A percentile compares a stretch with the other conserved stretches of the same genome.
Conservation (phyloP, 179 eudicot genomes). For the Nepenthes alata region DNA sequence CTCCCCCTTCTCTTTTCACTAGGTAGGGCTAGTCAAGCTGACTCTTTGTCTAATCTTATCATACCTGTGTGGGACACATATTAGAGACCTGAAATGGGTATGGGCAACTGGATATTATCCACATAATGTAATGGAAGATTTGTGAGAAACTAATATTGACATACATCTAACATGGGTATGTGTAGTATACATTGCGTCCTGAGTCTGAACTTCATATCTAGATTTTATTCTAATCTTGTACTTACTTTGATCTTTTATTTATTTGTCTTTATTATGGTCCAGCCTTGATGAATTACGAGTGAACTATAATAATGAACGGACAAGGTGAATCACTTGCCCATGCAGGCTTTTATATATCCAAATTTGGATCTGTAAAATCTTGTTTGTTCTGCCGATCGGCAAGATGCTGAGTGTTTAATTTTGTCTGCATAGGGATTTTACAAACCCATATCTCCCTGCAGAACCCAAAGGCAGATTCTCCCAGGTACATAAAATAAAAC, state of each 20-base stretch:
- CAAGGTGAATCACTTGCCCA: conserved; percentile 35
- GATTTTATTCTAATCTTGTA: no score
- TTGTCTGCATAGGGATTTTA: conserved; percentile 57
- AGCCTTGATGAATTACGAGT: conserved; percentile 87
- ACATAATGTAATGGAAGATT: no score
- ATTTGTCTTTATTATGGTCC: conserved; percentile 9
- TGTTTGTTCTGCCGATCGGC: conserved; percentile 1
- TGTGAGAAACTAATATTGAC: no score
- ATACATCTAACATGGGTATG: no score
- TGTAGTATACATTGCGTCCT: background rate
- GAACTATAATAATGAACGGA: conserved; percentile 88
- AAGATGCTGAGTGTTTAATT: background rate
- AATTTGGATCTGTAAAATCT: background rate
- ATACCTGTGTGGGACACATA: no score
- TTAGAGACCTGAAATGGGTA: no score
- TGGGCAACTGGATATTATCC: no score
- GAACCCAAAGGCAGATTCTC: conserved; percentile 82
- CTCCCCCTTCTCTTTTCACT: no score
- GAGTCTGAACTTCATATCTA: background rate
- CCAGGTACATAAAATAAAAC: conserved; percentile 35
- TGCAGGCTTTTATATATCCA: background rate
- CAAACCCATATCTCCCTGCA: conserved; percentile 82
- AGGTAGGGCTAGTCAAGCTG: no score
- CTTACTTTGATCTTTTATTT: no score
- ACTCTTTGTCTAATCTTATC: no score